Evolutionary conservation across 148 eudicot genomes (phyloP), one percentile per base, ranked within the genome.

Genomic region (Simmondsia chinensis): DNA sequence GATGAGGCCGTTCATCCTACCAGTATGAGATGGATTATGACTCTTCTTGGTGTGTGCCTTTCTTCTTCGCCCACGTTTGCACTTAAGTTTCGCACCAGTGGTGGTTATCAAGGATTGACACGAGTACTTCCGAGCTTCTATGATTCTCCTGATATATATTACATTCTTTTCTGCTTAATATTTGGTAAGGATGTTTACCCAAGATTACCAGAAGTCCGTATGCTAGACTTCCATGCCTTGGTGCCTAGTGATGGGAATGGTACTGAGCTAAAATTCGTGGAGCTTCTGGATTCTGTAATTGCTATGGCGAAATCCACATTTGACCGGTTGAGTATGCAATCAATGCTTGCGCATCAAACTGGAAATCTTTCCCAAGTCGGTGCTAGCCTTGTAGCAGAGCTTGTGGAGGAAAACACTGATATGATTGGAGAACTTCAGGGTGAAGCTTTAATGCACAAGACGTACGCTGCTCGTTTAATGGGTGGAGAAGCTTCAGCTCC

Each of bases 401-500:
- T 93, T 46, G 81, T 59, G 11, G 99, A 82, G 33, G 99, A 71
- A 52, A 64, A 73, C 69, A 46, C 74, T 52, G 94, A 83, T 73
- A 86, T 77, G 73, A 73, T 72, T 50, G 96, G 99, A 31, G 99
- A 93, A 50, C 99, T 93, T 71, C 99, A 86, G 69, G 96, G 96
- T 48, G 99, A 93, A 73, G 96, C 99, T 43, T 59, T 93, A 43
- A 86, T 93, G 89, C 99, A 93, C 56, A 93, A 75, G 61, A 93
- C 99, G 13, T 93, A 93, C 73, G 96, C 96, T 19, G 96, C 96
- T 6, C 94, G 96, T 38, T 63, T 93, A 51, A 93, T 93, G 94
- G 96, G 99, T 39, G 99, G 99, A 58, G 96, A 86, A 62, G 99
- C 96, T 7, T 75, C 99, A 31, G 96, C 99, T 55, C 99, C 96